Base-by-base conservation (phyloP, 257 asterid species). In the Petunia secreta region DNA sequence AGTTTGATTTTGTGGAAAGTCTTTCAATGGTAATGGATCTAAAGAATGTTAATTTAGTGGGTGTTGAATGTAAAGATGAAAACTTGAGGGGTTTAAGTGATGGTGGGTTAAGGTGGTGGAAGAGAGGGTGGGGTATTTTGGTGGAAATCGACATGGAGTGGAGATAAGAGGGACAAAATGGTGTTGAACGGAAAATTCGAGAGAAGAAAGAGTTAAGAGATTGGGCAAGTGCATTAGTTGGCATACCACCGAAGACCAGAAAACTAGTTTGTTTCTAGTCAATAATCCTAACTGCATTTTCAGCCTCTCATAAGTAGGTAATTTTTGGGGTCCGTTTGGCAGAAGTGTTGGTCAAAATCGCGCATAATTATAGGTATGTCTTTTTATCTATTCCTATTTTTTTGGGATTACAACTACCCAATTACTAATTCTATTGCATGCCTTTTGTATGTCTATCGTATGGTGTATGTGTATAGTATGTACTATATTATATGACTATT, bases 111-210 rank as follows among this genome's bases (percentile, higher is more conserved):
- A 85, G 79, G 71, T 63, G 84, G 74, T 55, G 83, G 41, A 81
- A 82, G 36, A 82, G 82, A 46, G 83, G 53, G 43, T 64, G 77
- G 2, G 89, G 88, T 43, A 89, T 60, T 81, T 79, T 83, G 37
- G 84, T 80, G 79, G 89, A 84, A 80, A 84, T 89, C 68, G 97
- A 93, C 97, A 92, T 90, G 90, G 90, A 83, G 43, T 37, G 63
- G 4, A 63, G 83, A 66, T 75, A 54, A 75, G 67, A n/a, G 63
- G 48, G 76, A 37, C 15, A 48, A 68, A 63, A 63, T 50, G 50
- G 76, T 16, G 64, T 54, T 13, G 55, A n/a, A 65, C 34, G 55
- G 82, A 16, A 11, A 71, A 76, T 52, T 37, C 34, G 54, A 69
- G 63, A 53, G 25, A 48, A 38, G 8, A n/a, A 14, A 11, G 6